These are phyloP conservation scores for Coemansia sp. DNA, from an alignment of 192 early-diverging fungal genomes.

Conservation along the genomic window DNA sequence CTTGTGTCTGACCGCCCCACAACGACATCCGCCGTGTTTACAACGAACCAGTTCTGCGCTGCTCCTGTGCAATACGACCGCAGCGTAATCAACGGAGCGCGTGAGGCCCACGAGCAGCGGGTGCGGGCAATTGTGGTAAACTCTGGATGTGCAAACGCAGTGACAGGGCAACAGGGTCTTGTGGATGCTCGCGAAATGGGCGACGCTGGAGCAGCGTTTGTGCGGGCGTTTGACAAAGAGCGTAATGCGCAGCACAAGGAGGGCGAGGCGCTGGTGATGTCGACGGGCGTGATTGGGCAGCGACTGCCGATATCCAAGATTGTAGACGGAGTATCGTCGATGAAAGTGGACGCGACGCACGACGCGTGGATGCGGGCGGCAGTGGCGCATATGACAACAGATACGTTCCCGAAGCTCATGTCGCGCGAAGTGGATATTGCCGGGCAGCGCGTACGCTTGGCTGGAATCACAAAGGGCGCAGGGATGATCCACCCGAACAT, in stretches of 20 bases:
- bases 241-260: not conserved
- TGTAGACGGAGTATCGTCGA: constrained; percentile 57
- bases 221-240: constrained; percentile 30
- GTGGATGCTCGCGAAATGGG: constrained; percentile 74
- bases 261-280: constrained; percentile 74
- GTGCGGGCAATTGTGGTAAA: constrained; percentile 70
- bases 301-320: constrained; percentile 83
- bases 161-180: constrained; percentile 84
- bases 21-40: constrained; percentile 87
- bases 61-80: constrained; percentile 82
- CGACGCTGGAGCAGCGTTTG: constrained; percentile 57
- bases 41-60: constrained; percentile 87
- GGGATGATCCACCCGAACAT: constrained; percentile 99
- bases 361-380: constrained; percentile 79
- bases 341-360: constrained; percentile 58
- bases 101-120: constrained; percentile 45
- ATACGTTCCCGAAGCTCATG: constrained; percentile 94
- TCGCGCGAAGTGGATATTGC: constrained; percentile 57
- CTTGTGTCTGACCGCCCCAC: constrained; percentile 72
- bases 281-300: constrained; percentile 97
- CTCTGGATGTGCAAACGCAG: constrained; percentile 95
- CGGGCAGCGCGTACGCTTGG: constrained; percentile 59
- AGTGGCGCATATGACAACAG: constrained; percentile 94
- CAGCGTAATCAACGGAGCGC: constrained; percentile 58
- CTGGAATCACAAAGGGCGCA: constrained; percentile 94